Evolutionary conservation across 192 early-diverging fungal genomes (phyloP), one percentile per base, ranked within the genome.

Genomic region (Umbelopsis ramanniana): DNA sequence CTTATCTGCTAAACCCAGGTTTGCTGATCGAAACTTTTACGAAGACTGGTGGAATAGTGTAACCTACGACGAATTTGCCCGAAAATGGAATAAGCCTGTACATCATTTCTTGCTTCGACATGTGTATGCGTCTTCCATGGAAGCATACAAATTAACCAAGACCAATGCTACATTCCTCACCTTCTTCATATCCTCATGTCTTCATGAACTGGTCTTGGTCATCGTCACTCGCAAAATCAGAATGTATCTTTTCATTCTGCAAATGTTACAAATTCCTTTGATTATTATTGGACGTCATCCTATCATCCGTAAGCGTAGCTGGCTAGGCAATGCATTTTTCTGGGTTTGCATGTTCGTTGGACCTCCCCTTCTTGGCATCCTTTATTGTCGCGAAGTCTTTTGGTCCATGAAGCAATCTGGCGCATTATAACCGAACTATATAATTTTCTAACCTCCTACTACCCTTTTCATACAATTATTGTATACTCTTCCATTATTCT

Each of bases 11-110:
- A 48, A 66, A 22, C 66, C 12, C 52, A 86, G 87, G 26, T 99
- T 99, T 79, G 95, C 97, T 17, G 97, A 99, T 80, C 91, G 95
- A 67, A 90, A 93, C 78, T 99, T 99, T 84, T 99, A 97, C 83
- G 95, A 97, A 72, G 97, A 99, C 80, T 99, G 96, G 96, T 99
- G 96, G 96, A 99, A 99, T 22, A 82, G 89, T 67, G 84, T 85
- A 17, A 90, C 89, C 0, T 95, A 92, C 73, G 97, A 97, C 72
- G 95, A 97, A 80, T 99, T 93, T 83, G 93, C 95, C 24, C 89
- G 97, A 54, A 94, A 95, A 70, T 98, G 97, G 97, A 99, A 99
- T 79, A 95, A 95, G 72, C 95, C 96, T 8, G 93, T 97, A 40
- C 95, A 98, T 76, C 88, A 95, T 66, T 98, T 97, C 75, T 79